Percentiles rank a stretch among this genome's conserved stretches.
Evolutionary conservation across 345 rosid species (phyloP).

Genomic region (Rhizophora apiculata): DNA sequence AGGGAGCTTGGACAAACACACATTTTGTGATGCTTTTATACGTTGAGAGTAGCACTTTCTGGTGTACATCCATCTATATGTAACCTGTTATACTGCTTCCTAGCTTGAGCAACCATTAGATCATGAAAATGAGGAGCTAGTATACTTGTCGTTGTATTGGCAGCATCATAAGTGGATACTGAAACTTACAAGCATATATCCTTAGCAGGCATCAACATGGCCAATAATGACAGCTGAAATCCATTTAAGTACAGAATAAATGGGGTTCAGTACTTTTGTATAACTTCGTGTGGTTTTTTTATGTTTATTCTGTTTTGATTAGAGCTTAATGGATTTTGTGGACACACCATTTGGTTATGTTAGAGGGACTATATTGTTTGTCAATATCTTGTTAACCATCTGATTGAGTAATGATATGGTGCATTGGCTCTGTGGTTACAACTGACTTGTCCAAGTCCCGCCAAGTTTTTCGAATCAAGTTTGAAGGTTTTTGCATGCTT

Average conservation of each 20-base stretch:
- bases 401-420: slow-evolving; percentile 39
- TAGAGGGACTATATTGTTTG: neutral
- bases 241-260: neutral
- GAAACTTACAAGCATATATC: neutral
- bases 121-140: neutral
- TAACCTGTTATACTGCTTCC: neutral
- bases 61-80: neutral
- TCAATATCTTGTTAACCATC: slow-evolving; percentile 2
- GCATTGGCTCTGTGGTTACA: neutral
- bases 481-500: neutral
- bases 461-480: neutral
- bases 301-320: neutral
- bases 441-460: neutral
- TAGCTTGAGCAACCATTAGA: neutral
- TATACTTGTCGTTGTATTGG: neutral
- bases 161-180: neutral
- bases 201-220: too few relatives aligned
- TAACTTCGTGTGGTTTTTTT: neutral
- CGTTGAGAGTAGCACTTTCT: neutral
- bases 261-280: neutral
- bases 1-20: neutral
- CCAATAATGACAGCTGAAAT: neutral
- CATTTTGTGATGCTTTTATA: neutral
- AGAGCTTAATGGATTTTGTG: neutral
- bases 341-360: neutral